Evolutionary conservation across 2,329 filamentous ascomycete species (phyloP).

Genomic region (Claviceps lovelessii): DNA sequence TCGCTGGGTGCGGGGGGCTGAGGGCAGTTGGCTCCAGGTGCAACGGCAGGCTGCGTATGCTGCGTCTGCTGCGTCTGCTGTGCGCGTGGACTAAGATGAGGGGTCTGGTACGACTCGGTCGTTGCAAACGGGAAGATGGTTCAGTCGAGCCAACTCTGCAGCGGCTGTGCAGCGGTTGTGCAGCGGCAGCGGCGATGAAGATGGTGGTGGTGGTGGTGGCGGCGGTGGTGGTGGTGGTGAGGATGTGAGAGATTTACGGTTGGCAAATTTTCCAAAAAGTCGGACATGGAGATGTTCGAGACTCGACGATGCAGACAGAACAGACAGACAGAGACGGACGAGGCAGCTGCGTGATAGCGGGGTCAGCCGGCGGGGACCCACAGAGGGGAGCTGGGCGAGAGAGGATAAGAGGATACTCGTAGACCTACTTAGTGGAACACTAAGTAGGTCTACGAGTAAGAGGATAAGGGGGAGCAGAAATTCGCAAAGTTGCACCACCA

Average conservation of each 20-base stretch:
- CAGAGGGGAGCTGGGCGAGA: background rate
- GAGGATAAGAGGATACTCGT: too few species aligned
- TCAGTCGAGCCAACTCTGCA: too few species aligned
- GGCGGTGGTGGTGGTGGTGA: background rate
- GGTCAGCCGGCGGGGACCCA: background rate
- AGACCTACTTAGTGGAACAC: too few species aligned
- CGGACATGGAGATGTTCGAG: too few species aligned
- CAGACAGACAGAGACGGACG: too few species aligned
- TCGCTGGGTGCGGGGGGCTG: background rate
- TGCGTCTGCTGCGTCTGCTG: too few species aligned
- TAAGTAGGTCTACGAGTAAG: too few species aligned
- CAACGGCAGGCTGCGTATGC: background rate
- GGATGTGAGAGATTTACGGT: background rate
- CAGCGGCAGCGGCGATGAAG: background rate
- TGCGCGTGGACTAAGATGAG: too few species aligned
- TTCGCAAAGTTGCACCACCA: background rate
- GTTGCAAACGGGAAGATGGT: background rate
- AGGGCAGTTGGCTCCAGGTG: background rate
- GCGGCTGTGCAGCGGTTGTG: background rate
- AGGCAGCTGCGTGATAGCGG: background rate
- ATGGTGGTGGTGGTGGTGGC: background rate
- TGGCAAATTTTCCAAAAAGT: background rate
- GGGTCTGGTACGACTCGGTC: too few species aligned
- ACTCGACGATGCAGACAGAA: too few species aligned
- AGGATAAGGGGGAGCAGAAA: background rate